A percentile compares a stretch with the other conserved stretches of the same genome.
phyloP scores from a whole-genome alignment of 768 basidiomycete species.

The Dentipellis fragilis region DNA sequence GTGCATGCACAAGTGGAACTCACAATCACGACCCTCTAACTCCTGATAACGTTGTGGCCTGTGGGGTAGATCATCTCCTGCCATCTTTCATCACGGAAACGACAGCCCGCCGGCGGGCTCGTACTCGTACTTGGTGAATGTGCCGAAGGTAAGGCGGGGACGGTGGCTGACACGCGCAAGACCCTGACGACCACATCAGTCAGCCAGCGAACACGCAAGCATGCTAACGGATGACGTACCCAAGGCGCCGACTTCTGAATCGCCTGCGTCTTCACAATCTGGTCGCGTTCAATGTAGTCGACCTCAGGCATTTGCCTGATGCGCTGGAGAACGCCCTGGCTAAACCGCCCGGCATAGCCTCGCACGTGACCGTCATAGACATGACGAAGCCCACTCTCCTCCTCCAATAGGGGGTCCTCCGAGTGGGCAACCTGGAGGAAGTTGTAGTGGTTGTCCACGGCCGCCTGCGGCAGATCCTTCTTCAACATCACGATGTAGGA shows the following conservation, averaged over 20 bases:
- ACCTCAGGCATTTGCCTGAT: conserved; percentile 85
- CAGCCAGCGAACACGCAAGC: conserved; percentile 5
- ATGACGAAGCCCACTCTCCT: conserved; percentile 52
- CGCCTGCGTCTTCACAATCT: conserved; percentile 74
- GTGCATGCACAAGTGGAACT: too few relatives aligned
- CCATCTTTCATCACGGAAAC: too few relatives aligned
- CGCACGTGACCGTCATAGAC: conserved; percentile 66
- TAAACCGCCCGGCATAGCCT: conserved; percentile 80
- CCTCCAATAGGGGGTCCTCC: conserved; percentile 39
- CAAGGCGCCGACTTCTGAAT: conserved; percentile 72
- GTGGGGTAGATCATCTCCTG: too few relatives aligned
- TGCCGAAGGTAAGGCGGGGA: conserved; percentile 58
- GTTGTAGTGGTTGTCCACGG: conserved; percentile 70
- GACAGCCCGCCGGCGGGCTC: conserved; percentile 65
- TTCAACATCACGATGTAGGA: conserved; percentile 94
- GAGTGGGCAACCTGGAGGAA: conserved; percentile 60
- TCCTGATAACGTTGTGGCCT: too few relatives aligned
- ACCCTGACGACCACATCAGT: conserved; percentile 46
- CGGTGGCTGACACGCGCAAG: conserved; percentile 93
- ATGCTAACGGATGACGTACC: conserved; percentile 40
- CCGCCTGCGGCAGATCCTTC: conserved; percentile 44
- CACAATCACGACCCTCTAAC: too few relatives aligned
- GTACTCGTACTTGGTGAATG: conserved; percentile 78
- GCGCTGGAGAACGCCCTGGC: conserved; percentile 53
- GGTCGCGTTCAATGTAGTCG: conserved; percentile 87